Conservation (phyloP, 2,329 filamentous ascomycete genomes). For the Penicillium sp. region DNA sequence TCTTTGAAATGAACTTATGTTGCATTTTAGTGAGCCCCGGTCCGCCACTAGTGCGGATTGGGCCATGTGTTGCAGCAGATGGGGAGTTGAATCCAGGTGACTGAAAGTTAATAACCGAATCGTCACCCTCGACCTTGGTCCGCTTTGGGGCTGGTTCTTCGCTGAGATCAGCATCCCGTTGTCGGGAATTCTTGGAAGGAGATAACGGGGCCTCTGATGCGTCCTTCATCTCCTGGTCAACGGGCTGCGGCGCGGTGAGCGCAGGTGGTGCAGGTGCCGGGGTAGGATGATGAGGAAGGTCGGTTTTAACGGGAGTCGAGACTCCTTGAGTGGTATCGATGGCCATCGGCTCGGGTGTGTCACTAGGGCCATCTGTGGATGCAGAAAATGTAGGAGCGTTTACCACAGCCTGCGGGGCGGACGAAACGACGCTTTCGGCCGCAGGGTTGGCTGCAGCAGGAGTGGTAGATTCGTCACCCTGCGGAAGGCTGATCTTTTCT, state of each 20-base stretch:
- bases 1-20: slow-evolving; percentile 43
- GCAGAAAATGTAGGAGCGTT: neutral
- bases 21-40: slow-evolving; percentile 42
- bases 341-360: slow-evolving; percentile 17
- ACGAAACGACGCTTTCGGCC: neutral
- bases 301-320: slow-evolving; percentile 26
- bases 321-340: slow-evolving; percentile 21
- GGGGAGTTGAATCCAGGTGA: slow-evolving; percentile 43
- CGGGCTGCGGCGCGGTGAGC: slow-evolving; percentile 22
- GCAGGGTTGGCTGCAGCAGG: neutral
- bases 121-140: slow-evolving; percentile 65
- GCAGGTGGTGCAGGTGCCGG: slow-evolving; percentile 11
- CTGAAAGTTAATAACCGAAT: slow-evolving; percentile 47
- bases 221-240: slow-evolving; percentile 56
- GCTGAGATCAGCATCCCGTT: slow-evolving; percentile 68
- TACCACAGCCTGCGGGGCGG: neutral
- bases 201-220: slow-evolving; percentile 52
- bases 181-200: slow-evolving; percentile 64
- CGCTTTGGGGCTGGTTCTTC: slow-evolving; percentile 73
- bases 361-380: slow-evolving; percentile 9
- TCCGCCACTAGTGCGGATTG: slow-evolving; percentile 15
- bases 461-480: slow-evolving; percentile 1
- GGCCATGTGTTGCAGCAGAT: slow-evolving; percentile 26
- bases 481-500: neutral
- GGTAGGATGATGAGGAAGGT: slow-evolving; percentile 38